Conservation (phyloP, 1,284 basidiomycete species). For the Mycena sp. region DNA sequence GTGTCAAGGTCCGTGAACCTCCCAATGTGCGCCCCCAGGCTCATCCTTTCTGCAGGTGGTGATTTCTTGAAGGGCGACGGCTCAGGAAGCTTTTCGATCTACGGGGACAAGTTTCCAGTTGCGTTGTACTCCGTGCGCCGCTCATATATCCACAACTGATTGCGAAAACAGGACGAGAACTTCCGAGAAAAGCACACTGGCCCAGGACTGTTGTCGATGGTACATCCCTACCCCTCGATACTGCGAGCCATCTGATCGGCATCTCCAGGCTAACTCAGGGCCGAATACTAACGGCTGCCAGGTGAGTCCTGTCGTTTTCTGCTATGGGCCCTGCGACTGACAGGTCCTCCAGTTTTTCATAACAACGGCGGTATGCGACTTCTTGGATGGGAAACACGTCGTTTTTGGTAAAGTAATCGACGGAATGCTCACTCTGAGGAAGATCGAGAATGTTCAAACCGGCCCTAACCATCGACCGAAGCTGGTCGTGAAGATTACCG, state of each 20-base stretch:
- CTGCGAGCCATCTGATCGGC: not conserved
- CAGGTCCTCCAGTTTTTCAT: constrained; percentile 86
- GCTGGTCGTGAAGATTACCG: constrained; percentile 84
- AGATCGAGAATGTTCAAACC: constrained; percentile 94
- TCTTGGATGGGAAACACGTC: constrained; percentile 94
- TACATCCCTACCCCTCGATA: constrained; percentile 39
- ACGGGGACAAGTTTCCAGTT: constrained; percentile 92
- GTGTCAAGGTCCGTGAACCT: constrained; percentile 72
- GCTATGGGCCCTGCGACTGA: no score
- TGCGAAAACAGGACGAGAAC: constrained; percentile 82
- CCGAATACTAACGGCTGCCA: constrained; percentile 94
- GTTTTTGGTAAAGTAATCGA: constrained; percentile 93
- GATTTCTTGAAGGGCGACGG: constrained; percentile 93
- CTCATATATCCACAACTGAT: no score
- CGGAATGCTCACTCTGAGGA: constrained; percentile 89
- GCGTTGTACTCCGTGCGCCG: not conserved
- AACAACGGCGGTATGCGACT: constrained; percentile 93
- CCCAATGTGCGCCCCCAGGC: not conserved
- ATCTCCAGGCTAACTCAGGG: constrained; percentile 86
- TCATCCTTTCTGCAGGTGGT: constrained; percentile 62
- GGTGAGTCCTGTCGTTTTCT: constrained; percentile 54
- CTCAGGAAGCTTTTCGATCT: constrained; percentile 94
- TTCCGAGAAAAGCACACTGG: constrained; percentile 91
- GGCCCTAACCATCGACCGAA: constrained; percentile 90
- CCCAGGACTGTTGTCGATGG: constrained; percentile 90